Percentiles rank a stretch among this genome's conserved stretches.
phyloP scores from a whole-genome alignment of 108 stramenopile species.

The Hondaea fermentalgiana region DNA sequence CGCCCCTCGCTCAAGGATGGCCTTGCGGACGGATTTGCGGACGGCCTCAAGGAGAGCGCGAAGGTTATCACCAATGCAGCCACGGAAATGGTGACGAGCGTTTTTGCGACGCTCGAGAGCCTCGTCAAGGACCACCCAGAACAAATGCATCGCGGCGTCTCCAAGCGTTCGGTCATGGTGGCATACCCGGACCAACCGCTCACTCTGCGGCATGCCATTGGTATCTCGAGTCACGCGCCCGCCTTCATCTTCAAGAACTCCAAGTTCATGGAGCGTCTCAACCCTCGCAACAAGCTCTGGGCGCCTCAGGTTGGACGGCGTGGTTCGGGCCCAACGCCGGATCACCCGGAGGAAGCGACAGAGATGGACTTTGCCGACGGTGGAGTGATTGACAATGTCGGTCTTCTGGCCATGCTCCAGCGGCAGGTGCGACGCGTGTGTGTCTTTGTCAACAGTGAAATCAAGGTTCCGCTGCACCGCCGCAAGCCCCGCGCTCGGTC shows the following conservation, averaged over 20 bases:
- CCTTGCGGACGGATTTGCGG: not conserved
- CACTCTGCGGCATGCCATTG: not conserved
- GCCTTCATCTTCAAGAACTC: not conserved
- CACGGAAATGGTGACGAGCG: not conserved
- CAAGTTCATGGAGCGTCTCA: not conserved
- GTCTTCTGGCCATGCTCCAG: not conserved
- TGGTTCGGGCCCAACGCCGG: not conserved
- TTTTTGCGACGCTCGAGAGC: not conserved
- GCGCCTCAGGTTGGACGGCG: not conserved
- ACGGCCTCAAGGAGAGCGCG: not conserved
- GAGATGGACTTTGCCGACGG: slow-evolving; percentile 18
- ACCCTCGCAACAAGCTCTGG: not conserved
- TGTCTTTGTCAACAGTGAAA: slow-evolving; percentile 5
- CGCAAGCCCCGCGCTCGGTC: not conserved
- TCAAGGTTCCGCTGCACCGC: not conserved
- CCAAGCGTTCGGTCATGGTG: not conserved
- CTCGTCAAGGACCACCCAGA: not conserved
- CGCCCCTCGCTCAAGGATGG: not conserved
- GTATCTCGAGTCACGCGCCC: not conserved
- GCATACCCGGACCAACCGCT: not conserved
- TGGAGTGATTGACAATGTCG: not conserved
- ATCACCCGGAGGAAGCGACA: not conserved
- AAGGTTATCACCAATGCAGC: not conserved
- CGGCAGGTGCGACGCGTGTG: not conserved
- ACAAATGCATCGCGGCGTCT: not conserved